Conservation (phyloP, 805 yeast species). For the Schizosaccharomyces pombe region DNA sequence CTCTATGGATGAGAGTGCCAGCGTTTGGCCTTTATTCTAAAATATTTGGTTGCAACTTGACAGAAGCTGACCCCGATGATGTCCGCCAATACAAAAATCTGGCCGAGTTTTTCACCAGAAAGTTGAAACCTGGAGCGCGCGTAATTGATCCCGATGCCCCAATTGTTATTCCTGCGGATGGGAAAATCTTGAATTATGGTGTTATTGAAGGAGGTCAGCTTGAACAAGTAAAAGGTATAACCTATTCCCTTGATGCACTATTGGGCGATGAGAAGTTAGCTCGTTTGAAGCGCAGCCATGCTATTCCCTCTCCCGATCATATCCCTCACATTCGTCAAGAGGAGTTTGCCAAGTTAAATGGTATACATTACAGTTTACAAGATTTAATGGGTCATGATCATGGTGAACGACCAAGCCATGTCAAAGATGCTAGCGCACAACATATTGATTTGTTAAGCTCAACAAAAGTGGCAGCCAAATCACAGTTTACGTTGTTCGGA, state of each 20-base stretch:
- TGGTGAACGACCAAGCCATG: constrained; percentile 47
- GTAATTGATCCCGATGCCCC: constrained; percentile 44
- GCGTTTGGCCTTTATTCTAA: constrained; percentile 56
- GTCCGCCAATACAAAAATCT: constrained; percentile 51
- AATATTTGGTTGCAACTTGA: constrained; percentile 67
- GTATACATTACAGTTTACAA: constrained; percentile 46
- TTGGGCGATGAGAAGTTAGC: constrained; percentile 28
- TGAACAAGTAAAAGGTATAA: constrained; percentile 92
- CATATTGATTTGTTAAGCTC: constrained; percentile 5
- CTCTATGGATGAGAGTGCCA: constrained; percentile 69
- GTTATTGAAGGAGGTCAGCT: constrained; percentile 44
- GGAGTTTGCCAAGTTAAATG: constrained; percentile 57
- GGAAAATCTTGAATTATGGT: constrained; percentile 70
- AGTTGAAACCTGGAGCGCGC: constrained; percentile 51
- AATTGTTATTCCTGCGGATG: constrained; percentile 82
- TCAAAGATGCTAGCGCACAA: constrained; percentile 7
- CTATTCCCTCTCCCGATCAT: constrained; percentile 6
- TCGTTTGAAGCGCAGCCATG: constrained; percentile 24
- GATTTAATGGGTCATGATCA: constrained; percentile 37
- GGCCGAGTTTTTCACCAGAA: constrained; percentile 76
- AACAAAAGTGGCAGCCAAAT: constrained; percentile 9
- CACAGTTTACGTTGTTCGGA: constrained; percentile 2
- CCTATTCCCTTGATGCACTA: constrained; percentile 69
- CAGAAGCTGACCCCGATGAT: constrained; percentile 70
- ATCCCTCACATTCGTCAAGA: constrained; percentile 7